Evolutionary conservation across 345 rosid genomes (phyloP).

Genomic region (Syzygium aromaticum): DNA sequence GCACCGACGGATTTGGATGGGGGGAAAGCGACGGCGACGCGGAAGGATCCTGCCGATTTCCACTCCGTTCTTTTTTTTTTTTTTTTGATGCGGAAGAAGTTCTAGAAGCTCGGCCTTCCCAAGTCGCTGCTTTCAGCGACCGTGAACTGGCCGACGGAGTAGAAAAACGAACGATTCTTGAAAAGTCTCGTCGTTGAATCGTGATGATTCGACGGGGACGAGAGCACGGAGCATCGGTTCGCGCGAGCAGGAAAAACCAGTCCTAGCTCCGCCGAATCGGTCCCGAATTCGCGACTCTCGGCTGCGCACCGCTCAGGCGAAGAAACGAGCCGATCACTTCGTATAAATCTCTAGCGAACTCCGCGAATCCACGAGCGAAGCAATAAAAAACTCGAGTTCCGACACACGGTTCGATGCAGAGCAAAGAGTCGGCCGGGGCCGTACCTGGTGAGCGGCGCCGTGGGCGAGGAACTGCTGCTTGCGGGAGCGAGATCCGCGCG

Average conservation of each 20-base stretch:
- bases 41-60: not conserved
- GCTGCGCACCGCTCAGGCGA: no score
- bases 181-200: not conserved
- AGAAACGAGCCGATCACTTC: not conserved
- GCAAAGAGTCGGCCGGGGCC: not conserved
- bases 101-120: not conserved
- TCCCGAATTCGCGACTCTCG: not conserved
- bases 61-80: accelerated
- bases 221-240: not conserved
- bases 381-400: not conserved
- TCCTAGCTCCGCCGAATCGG: not conserved
- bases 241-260: not conserved
- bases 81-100: not conserved
- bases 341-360: not conserved
- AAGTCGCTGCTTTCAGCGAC: not conserved
- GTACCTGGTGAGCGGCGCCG: not conserved
- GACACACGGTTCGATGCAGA: not conserved
- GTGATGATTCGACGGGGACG: not conserved
- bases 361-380: not conserved
- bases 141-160: not conserved
- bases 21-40: not conserved
- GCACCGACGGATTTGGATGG: not conserved
- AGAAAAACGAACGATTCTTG: not conserved
- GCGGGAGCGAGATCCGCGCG: not conserved
- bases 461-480: not conserved